A percentile compares a stretch with the other conserved stretches of the same genome.
These are phyloP conservation scores for Rhynchospora pubera DNA, from an alignment of 176 grass and related monocot species.

Conservation along the genomic window DNA sequence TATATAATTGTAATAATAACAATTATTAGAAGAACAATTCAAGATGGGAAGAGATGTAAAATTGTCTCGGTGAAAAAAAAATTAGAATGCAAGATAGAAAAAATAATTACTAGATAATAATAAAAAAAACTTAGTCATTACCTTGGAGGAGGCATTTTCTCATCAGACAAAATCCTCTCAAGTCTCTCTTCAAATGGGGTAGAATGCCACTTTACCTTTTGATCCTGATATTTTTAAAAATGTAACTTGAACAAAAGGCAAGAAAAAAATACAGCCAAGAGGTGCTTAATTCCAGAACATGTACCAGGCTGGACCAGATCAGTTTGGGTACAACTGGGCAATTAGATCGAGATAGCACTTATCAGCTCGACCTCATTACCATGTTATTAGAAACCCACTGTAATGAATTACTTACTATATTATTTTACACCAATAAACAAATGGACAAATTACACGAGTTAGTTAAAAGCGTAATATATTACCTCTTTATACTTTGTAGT, in stretches of 20 bases:
- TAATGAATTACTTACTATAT: not conserved
- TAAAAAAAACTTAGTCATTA: conserved; percentile 4
- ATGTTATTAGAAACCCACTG: not conserved
- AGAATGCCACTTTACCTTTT: conserved; percentile 57
- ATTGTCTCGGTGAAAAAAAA: not conserved
- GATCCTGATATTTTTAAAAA: conserved; percentile 38
- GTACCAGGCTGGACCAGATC: not conserved
- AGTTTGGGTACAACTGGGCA: not conserved
- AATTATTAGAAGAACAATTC: not conserved
- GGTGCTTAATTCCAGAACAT: not conserved
- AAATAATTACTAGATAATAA: not conserved
- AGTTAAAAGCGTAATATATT: not conserved
- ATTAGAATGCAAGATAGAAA: not conserved
- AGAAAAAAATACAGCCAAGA: not conserved
- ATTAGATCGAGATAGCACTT: not conserved
- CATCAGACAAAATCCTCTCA: conserved; percentile 52
- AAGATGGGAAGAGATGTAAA: not conserved
- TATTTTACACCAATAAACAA: not conserved
- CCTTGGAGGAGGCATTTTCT: conserved; percentile 37
- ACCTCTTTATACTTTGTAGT: conserved; percentile 72
- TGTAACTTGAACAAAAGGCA: conserved; percentile 14
- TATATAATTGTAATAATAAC: not conserved
- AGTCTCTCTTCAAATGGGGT: conserved; percentile 79
- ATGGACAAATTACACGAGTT: not conserved
- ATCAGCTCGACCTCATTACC: not conserved